Base-by-base conservation (phyloP, 176 grass and related monocot species). In the Elymus sibiricus region DNA sequence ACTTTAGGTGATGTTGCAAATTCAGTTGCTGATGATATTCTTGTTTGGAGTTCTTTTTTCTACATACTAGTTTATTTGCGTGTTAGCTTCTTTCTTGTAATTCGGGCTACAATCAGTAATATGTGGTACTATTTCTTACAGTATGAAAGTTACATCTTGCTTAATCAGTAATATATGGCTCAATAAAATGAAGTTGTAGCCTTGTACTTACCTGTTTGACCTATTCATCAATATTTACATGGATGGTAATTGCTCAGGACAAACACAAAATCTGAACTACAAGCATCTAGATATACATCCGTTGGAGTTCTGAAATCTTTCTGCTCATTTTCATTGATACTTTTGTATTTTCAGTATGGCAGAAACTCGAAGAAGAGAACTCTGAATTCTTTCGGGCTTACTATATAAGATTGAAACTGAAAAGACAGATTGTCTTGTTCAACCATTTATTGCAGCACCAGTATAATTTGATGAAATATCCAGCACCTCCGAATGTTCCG, bases 301-400 rank as follows among this genome's bases (percentile, higher is more conserved):
- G 38, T 76, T 39, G 59, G 46, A 39, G 43, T 79, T 83, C 24
- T 68, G 4, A 59, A 76, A n/a, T 49, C 17, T 13, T 76, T 31
- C 14, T 69, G 25, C 76, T 88, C 16, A 74, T 81, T 88, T 80
- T 72, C 9, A 37, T 82, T 81, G 55, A 65, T 83, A 40, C 79
- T 66, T 83, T 78, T 75, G 37, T 78, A 22, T 90, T 42, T 93
- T 88, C 90, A 99, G 97, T 99, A 78, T 99, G 97, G 97, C 94
- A 99, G 84, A 99, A 99, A 84, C 94, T 99, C 2, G 97, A 99
- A 84, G 97, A 99, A 91, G 94, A 99, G 79, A 99, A 99, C 59
- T 87, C 90, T 15, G 97, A 99, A 58, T 99, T 99, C 82, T 99
- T 99, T 87, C 82, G 87, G 70, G 94, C 94, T 84, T 99, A 99